Conservation (phyloP, 768 basidiomycete genomes). For the Vararia minispora region DNA sequence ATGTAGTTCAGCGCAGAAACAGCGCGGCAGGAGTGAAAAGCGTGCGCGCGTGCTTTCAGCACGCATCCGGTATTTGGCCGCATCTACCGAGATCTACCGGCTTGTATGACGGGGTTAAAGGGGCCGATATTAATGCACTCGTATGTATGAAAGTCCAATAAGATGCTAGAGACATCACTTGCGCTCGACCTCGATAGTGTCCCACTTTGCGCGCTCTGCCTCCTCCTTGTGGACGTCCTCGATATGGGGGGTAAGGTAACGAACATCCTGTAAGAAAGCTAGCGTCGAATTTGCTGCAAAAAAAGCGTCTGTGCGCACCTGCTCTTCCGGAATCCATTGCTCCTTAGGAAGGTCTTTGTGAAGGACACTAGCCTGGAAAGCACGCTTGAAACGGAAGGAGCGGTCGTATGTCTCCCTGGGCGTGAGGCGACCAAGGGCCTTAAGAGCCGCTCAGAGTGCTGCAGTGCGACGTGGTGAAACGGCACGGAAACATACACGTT, state of each 20-base stretch:
- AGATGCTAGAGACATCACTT: too few relatives aligned
- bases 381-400: conserved; percentile 78
- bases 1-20: too few relatives aligned
- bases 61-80: too few relatives aligned
- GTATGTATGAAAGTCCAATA: too few relatives aligned
- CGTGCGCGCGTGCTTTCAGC: too few relatives aligned
- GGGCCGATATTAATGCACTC: too few relatives aligned
- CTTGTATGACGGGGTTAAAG: too few relatives aligned
- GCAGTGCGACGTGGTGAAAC: not conserved
- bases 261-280: conserved; percentile 57
- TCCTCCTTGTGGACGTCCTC: conserved; percentile 63
- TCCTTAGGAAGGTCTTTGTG: conserved; percentile 75
- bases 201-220: conserved; percentile 70
- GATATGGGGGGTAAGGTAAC: conserved; percentile 80
- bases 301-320: conserved; percentile 39
- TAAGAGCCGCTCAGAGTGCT: conserved; percentile 3
- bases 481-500: conserved; percentile 46
- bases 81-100: too few relatives aligned
- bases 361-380: conserved; percentile 65
- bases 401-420: conserved; percentile 81
- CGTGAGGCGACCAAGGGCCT: conserved; percentile 82
- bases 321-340: conserved; percentile 63
- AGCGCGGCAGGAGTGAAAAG: too few relatives aligned
- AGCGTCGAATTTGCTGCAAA: not conserved
- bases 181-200: conserved; percentile 60